These are phyloP conservation scores for Castanea sativa DNA, from an alignment of 306 rosid species.

Conservation along the genomic window DNA sequence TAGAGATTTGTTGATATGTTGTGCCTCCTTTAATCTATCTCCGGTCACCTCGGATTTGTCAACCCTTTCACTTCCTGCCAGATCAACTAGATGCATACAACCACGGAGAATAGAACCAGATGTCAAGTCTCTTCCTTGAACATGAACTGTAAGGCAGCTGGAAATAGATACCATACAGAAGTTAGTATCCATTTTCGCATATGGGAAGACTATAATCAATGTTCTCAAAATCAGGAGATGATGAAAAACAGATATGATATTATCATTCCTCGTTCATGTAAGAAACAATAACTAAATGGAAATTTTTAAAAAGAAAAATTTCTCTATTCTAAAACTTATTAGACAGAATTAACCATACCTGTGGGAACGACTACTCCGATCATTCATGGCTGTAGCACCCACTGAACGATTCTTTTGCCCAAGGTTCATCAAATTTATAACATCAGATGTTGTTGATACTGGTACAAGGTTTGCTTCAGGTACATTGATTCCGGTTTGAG, in stretches of 20 bases:
- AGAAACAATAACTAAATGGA: neutral
- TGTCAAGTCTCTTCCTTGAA: slow-evolving; percentile 80
- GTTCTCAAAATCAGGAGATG: neutral
- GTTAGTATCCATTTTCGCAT: slow-evolving; percentile 5
- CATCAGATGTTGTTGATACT: slow-evolving; percentile 75
- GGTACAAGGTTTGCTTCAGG: slow-evolving; percentile 83
- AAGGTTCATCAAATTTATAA: slow-evolving; percentile 71
- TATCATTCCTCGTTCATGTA: neutral
- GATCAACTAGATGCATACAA: slow-evolving; percentile 89
- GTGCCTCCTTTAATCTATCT: slow-evolving; percentile 96
- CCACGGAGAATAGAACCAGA: slow-evolving; percentile 71
- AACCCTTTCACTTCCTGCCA: slow-evolving; percentile 98
- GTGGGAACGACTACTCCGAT: slow-evolving; percentile 91
- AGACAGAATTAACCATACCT: slow-evolving; percentile 40
- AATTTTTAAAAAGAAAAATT: neutral
- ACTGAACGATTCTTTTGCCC: slow-evolving; percentile 85
- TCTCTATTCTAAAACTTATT: neutral
- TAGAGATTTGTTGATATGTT: slow-evolving; percentile 93
- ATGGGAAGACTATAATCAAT: neutral
- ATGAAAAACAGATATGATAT: neutral
- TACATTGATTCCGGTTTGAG: slow-evolving; percentile 75
- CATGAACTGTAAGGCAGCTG: slow-evolving; percentile 96
- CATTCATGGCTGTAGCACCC: slow-evolving; percentile 86
- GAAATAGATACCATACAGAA: slow-evolving; percentile 22
- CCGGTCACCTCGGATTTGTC: slow-evolving; percentile 95